Evolutionary conservation across 441 rosid genomes (phyloP), one percentile per base, ranked within the genome.

Genomic region (Croton laevigatus): DNA sequence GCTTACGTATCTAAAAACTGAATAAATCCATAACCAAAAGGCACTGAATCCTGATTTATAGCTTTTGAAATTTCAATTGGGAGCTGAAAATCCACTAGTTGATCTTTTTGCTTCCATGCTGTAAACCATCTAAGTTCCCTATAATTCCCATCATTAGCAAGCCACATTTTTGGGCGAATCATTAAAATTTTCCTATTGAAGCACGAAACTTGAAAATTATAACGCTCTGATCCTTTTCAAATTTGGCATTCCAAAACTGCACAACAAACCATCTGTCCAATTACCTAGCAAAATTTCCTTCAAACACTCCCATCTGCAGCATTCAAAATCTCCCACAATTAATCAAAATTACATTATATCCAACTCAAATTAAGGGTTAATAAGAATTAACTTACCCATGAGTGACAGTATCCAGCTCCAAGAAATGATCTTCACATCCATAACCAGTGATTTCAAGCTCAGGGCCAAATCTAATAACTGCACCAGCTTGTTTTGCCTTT

Each of bases 121-220:
- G 99, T 93, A 74, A 95, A 95, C 99, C 99, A 95, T 9, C 99
- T 74, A 2, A 95, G 90, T 79, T 95, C 99, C 72, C 99, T 84
- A 69, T 95, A 93, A 82, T 95, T 95, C 16, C 99, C 99, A 81
- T 95, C 98, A 69, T 95, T 95, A 38, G 96, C 99, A 48, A 95
- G 98, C 92, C 98, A 95, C 88, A 95, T 74, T 70, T 95, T 95
- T 9, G 99, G 97, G 48, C 99, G 87, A 37, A 95, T 88, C 98
- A 92, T 89, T 70, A 95, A 42, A 78, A 95, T 91, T 81, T 81
- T 88, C 57, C 82, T 70, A 78, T 93, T 85, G 74, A 91, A 79
- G 75, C 99, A 95, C 14, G 91, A 75, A 60, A 95, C 87, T 80
- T 95, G 98, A 83, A 98, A 95, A 63, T 93, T 95, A 66, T 95